These are phyloP conservation scores for Brasilioporus rufonigricans DNA, from an alignment of 768 basidiomycete species.

Conservation along the genomic window DNA sequence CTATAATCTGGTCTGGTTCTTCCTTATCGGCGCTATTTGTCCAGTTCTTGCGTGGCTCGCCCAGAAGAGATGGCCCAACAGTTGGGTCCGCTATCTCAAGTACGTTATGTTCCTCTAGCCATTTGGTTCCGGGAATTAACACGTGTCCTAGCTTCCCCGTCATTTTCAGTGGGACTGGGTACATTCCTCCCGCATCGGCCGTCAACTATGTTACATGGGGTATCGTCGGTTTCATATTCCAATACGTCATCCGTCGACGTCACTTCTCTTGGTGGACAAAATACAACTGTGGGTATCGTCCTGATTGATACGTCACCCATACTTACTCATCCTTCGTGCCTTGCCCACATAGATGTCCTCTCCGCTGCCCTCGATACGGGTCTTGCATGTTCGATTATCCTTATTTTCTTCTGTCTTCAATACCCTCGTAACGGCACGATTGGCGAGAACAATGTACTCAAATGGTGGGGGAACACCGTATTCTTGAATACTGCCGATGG, in stretches of 20 bases:
- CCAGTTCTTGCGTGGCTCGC: slow-evolving; percentile 57
- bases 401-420: slow-evolving; percentile 64
- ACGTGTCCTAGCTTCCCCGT: slow-evolving; percentile 44
- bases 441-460: slow-evolving; percentile 48
- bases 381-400: slow-evolving; percentile 52
- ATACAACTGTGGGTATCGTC: slow-evolving; percentile 37
- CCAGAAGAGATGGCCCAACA: slow-evolving; percentile 59
- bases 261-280: slow-evolving; percentile 70
- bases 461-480: slow-evolving; percentile 72
- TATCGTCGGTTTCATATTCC: slow-evolving; percentile 64
- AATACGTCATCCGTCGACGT: slow-evolving; percentile 55
- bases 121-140: neutral
- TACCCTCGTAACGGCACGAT: slow-evolving; percentile 62
- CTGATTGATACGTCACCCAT: no score
- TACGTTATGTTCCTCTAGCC: slow-evolving; percentile 26
- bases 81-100: slow-evolving; percentile 62
- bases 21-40: slow-evolving; percentile 68
- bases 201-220: slow-evolving; percentile 69
- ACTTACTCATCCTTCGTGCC: no score
- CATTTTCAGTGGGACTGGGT: slow-evolving; percentile 54
- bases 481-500: slow-evolving; percentile 25
- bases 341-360: slow-evolving; percentile 47
- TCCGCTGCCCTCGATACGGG: slow-evolving; percentile 73
- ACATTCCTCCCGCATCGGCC: slow-evolving; percentile 67
- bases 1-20: slow-evolving; percentile 66